Conservation (phyloP, 345 rosid genomes). For the Citrus maxima region DNA sequence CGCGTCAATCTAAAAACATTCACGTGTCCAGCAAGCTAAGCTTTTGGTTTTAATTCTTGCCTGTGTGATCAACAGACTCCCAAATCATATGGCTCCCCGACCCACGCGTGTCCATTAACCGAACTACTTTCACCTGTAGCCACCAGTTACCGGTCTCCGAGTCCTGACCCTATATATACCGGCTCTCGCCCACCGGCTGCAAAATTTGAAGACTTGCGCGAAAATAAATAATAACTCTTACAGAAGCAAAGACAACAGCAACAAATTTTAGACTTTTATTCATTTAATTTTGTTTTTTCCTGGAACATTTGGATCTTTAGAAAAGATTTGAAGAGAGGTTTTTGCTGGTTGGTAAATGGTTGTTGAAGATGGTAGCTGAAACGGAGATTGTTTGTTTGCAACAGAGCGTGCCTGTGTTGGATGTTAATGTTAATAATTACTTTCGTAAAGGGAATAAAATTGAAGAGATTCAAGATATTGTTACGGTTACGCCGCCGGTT, state of each 20-base stretch:
- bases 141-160: constrained; percentile 34
- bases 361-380: constrained; percentile 58
- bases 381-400: constrained; percentile 47
- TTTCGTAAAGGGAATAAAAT: constrained; percentile 28
- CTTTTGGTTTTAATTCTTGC: neutral
- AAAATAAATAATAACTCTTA: neutral
- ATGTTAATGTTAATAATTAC: constrained; percentile 39
- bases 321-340: neutral
- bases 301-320: neutral
- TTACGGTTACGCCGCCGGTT: constrained; percentile 28
- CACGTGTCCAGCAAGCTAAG: constrained; percentile 34
- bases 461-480: constrained; percentile 32
- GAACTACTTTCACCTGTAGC: constrained; percentile 11
- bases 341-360: constrained; percentile 8
- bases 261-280: neutral
- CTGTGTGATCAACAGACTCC: constrained; percentile 12
- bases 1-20: constrained; percentile 27
- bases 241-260: neutral
- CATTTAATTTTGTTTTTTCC: neutral
- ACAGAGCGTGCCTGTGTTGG: constrained; percentile 51
- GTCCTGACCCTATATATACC: constrained; percentile 9
- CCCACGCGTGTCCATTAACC: constrained; percentile 39
- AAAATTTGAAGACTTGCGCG: constrained; percentile 13
- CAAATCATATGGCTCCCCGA: constrained; percentile 14
- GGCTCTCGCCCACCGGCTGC: neutral